Base-by-base conservation (phyloP, 2,329 filamentous ascomycete genomes). In the Colletotrichum gloeosporioides region DNA sequence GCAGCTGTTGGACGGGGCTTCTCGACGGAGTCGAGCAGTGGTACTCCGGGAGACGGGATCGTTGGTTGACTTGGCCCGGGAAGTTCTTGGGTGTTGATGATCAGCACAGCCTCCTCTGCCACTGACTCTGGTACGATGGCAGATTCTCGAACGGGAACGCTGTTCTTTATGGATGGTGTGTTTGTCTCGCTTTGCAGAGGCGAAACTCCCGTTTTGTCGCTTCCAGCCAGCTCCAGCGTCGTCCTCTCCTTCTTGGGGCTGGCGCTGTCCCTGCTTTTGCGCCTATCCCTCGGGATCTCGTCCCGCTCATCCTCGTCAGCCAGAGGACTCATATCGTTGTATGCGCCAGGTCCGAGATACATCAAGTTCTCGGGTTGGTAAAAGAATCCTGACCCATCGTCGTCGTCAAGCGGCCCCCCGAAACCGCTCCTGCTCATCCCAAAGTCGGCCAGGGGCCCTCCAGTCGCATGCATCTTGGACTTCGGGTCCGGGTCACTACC, bases 311-410 rank as follows among this genome's bases (percentile, higher is more conserved):
- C 86, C 65, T 87, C 85, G 31, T 86, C 85, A 1, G 78, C 82
- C 32, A 87, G 68, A 1, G 88, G 86, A 61, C 86, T 89, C n/a
- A 88, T 82, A 68, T 89, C 88, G 31, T 80, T 86, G 78, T 88
- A 87, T 3, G 82, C 80, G 3, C 86, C 88, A 0, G 89, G 87
- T 0, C 89, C 89, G 18, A 90, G 85, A 77, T 87, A 90, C 86
- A 90, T 89, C 77, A 90, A 89, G 76, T 84, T 87, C 77, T 89
- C 89, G 4, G 88, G 88, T 76, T 90, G 88, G 75, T 90, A 90
- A 73, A 89, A 88, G 3, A 79, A 84, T 57, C 83, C 79, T 34
- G 81, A 78, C 67, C 83, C 77, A 57, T 84, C 84, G 76, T 86
- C 80, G 2, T 83, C 81, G 27, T 81, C 80, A 81, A 82, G 81